Evolutionary conservation across 192 early-diverging fungal genomes (phyloP).

Genomic region (Rhizophagus sp.): DNA sequence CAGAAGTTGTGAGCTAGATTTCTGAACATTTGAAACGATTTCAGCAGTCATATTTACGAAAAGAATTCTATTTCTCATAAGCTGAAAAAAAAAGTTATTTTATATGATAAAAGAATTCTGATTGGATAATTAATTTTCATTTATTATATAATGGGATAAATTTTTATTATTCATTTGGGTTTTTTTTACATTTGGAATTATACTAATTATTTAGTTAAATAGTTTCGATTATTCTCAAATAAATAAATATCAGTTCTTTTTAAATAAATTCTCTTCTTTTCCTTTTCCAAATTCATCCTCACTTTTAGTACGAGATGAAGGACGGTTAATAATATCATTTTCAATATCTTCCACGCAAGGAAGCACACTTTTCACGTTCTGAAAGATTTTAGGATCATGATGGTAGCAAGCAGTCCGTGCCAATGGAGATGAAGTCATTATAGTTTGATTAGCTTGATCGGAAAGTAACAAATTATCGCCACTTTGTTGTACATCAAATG

Average conservation of each 20-base stretch:
- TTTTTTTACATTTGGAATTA: no score
- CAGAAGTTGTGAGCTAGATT: constrained; percentile 13
- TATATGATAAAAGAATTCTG: background rate
- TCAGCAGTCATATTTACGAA: background rate
- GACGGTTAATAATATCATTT: background rate
- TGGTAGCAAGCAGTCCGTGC: background rate
- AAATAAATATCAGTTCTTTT: background rate
- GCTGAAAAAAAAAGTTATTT: background rate
- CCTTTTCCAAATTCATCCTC: background rate
- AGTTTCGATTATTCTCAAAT: no score
- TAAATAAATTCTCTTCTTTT: background rate
- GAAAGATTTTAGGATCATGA: background rate
- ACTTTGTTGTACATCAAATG: background rate
- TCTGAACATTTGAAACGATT: background rate
- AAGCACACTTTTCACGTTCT: background rate
- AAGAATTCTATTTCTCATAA: background rate
- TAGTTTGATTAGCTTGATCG: background rate
- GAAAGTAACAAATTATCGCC: background rate
- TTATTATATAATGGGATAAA: no score
- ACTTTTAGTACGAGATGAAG: background rate
- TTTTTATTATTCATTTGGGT: no score
- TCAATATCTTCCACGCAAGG: background rate
- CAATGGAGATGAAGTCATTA: background rate
- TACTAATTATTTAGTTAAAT: no score
- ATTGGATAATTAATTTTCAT: background rate